Conservation (phyloP, 352 stramenopile genomes). For the Phytopythium chamaehyphon region DNA sequence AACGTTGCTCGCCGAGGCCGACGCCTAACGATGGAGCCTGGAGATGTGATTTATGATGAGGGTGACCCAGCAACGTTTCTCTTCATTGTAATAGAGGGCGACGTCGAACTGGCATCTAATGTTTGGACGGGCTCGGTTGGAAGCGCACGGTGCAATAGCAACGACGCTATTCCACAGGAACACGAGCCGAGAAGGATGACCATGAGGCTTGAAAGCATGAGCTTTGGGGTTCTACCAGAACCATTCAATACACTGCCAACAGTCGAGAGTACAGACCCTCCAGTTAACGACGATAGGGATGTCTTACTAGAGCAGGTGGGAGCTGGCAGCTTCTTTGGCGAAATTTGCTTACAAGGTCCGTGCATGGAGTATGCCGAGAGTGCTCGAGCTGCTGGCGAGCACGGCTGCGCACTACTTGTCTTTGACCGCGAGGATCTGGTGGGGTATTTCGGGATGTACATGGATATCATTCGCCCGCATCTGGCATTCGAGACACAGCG, state of each 20-base stretch:
- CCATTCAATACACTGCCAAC: neutral
- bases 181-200: neutral
- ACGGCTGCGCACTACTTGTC: slow-evolving; percentile 37
- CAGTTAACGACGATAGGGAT: neutral
- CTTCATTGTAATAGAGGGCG: slow-evolving; percentile 57
- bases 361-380: slow-evolving; percentile 45
- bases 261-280: neutral
- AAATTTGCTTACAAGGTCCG: slow-evolving; percentile 34
- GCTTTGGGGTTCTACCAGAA: neutral
- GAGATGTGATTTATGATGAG: slow-evolving; percentile 56
- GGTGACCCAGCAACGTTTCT: slow-evolving; percentile 55
- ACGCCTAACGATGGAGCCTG: slow-evolving; percentile 31
- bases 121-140: neutral
- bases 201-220: neutral
- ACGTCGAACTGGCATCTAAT: slow-evolving; percentile 29
- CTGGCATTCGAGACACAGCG: slow-evolving; percentile 48
- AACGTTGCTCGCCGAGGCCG: slow-evolving; percentile 45
- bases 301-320: slow-evolving; percentile 28
- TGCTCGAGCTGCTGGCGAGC: slow-evolving; percentile 21
- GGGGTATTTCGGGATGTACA: slow-evolving; percentile 58
- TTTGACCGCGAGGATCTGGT: slow-evolving; percentile 49
- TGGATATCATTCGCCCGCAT: slow-evolving; percentile 61
- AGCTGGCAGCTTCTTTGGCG: slow-evolving; percentile 55
- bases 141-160: neutral
- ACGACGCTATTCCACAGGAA: neutral